Evolutionary conservation across 352 stramenopile genomes (phyloP), one percentile per base, ranked within the genome.

Genomic region (Pythium brassicae): DNA sequence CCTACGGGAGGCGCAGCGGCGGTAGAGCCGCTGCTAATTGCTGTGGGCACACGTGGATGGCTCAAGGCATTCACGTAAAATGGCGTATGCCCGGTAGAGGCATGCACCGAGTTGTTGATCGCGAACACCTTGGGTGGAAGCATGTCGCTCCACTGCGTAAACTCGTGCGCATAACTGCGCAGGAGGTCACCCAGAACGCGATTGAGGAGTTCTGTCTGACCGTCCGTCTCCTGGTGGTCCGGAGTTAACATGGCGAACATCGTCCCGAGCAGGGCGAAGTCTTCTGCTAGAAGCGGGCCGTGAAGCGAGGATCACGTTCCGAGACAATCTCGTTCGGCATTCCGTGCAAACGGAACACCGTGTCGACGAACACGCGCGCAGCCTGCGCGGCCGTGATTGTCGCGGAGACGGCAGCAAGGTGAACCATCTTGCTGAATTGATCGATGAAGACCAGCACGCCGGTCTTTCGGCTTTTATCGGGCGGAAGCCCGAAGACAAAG

Each of bases 181-280:
- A 65, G 37, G 6, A 59, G 5, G 39, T 48, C 44, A 11, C 22
- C 46, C 25, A 61, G 50, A 15, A 63, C 50, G 43, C 65, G 55
- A 35, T 72, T 72, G 22, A 66, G 43, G 23, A 49, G 60, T 37
- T 72, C 61, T 35, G 59, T 65, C 27, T 68, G 55, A 29, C 54
- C 59, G 50, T 71, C 59, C 12, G 64, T 68, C 27, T 57, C 37
- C 17, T 54, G 64, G 34, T 68, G 59, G 23, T 63, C 60, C 20
- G 46, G 9, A 12, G 48, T 68, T 39, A 48, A 71, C 53, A 65
- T 71, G 10, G 29, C 51, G 19, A 65, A 22, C 11, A 35, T 42
- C 2, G 47, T 61, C 3, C 59, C 56, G 46, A 68, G 45, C 47
- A 59, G 62, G 22, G 32, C 11, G 32, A 68, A 61, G 20, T 55